These are phyloP conservation scores for Bathelium albidoporum DNA, from an alignment of 495 filamentous ascomycete species.

Conservation along the genomic window DNA sequence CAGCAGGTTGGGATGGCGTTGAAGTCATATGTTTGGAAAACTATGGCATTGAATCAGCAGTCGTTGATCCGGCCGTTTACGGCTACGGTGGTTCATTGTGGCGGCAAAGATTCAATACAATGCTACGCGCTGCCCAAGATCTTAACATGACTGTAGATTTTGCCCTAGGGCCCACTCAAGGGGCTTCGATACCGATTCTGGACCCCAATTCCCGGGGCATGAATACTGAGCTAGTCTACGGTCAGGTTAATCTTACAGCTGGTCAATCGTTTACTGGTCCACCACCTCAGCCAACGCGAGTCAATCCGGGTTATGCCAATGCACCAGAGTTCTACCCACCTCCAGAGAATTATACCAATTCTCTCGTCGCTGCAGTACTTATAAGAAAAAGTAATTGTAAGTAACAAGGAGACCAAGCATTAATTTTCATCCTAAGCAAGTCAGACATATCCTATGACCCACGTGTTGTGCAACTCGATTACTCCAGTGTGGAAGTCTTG, in stretches of 20 bases:
- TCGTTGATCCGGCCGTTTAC: neutral
- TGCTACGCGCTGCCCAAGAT: neutral
- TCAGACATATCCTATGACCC: neutral
- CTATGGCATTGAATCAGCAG: neutral
- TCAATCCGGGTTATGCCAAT: neutral
- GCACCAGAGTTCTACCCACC: neutral
- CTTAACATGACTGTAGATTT: constrained; percentile 1
- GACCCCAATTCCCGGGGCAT: neutral
- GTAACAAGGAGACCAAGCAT: neutral
- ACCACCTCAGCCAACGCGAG: neutral
- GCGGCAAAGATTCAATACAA: constrained; percentile 3
- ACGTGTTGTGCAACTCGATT: neutral
- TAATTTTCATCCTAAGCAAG: neutral
- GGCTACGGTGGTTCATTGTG: neutral
- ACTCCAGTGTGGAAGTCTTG: neutral
- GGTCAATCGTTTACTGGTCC: neutral
- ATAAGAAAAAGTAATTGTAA: neutral
- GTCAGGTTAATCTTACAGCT: neutral
- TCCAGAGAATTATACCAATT: neutral
- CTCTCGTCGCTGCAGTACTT: neutral
- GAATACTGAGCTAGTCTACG: neutral
- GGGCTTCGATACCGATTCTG: neutral
- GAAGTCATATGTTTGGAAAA: constrained; percentile 2
- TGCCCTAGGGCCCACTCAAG: neutral
- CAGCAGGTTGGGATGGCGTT: neutral